A percentile compares a stretch with the other conserved stretches of the same genome.
phyloP scores from a whole-genome alignment of 1,284 basidiomycete species.

The Lentinus polychrous region DNA sequence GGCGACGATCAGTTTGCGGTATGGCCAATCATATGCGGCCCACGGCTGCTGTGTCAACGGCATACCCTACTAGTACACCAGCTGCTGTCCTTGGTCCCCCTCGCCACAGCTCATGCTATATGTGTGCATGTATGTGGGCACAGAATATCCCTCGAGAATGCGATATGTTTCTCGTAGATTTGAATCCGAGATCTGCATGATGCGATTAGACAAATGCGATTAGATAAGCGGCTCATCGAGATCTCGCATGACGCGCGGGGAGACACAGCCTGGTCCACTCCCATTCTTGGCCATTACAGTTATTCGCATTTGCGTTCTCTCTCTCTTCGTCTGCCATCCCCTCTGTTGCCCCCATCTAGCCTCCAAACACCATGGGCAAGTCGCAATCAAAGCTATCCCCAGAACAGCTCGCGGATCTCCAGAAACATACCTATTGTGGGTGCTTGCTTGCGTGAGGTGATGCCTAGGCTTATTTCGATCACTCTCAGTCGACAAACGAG shows the following conservation, averaged over 20 bases:
- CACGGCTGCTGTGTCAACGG: too few species aligned
- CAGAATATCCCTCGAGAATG: too few species aligned
- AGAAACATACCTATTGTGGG: conserved; percentile 98
- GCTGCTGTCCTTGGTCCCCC: too few species aligned
- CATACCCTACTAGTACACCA: too few species aligned
- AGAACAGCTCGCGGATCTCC: conserved; percentile 92
- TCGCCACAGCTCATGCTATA: too few species aligned
- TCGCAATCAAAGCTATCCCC: conserved; percentile 94
- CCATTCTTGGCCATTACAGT: background rate
- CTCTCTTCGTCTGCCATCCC: conserved; percentile 5
- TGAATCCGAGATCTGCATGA: too few species aligned
- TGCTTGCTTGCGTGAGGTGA: conserved; percentile 15
- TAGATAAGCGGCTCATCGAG: background rate
- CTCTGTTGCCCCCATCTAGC: conserved; percentile 10
- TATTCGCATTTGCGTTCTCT: conserved; percentile 1
- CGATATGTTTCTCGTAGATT: too few species aligned
- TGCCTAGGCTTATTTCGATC: background rate
- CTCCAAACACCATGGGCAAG: conserved; percentile 73
- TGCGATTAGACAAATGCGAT: too few species aligned
- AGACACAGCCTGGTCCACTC: background rate
- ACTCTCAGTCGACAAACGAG: conserved; percentile 92
- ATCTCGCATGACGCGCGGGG: conserved; percentile 2
- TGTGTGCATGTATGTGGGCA: too few species aligned
- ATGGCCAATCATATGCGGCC: too few species aligned
- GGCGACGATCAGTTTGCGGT: conserved; percentile 12